Evolutionary conservation across 2,329 filamentous ascomycete genomes (phyloP).

Genomic region (Penicillium polonicum): DNA sequence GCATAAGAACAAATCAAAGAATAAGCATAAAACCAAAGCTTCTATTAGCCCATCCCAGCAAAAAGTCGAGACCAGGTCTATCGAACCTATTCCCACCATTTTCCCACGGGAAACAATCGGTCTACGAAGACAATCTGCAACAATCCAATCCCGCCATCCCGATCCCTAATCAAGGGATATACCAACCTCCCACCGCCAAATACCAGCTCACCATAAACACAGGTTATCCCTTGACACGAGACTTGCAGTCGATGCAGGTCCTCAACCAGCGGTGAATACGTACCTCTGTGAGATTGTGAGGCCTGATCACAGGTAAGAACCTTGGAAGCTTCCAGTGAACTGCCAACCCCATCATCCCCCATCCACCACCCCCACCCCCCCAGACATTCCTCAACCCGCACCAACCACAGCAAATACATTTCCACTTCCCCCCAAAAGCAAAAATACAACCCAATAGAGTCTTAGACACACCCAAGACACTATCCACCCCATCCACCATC

Average conservation of each 20-base stretch:
- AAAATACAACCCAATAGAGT: background rate
- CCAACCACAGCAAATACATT: background rate
- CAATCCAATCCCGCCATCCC: background rate
- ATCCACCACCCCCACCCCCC: background rate
- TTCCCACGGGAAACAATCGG: constrained; percentile 9
- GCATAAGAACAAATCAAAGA: background rate
- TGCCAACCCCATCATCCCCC: background rate
- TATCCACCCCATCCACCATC: background rate
- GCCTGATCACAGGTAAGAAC: constrained; percentile 1
- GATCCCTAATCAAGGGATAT: constrained; percentile 12
- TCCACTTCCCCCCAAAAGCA: background rate
- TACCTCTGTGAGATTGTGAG: background rate
- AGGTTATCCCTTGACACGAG: constrained; percentile 7
- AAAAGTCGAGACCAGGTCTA: background rate
- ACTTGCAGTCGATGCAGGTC: background rate
- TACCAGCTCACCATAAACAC: background rate
- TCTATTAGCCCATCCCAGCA: background rate
- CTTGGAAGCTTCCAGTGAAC: background rate
- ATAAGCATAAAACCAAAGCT: background rate
- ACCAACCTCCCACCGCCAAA: constrained; percentile 1
- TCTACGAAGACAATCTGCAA: constrained; percentile 1
- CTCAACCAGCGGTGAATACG: constrained; percentile 9
- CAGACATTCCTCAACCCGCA: background rate
- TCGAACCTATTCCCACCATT: background rate
- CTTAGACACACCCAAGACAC: background rate